Percentiles rank a stretch among this genome's conserved stretches.
Evolutionary conservation across 108 stramenopile genomes (phyloP).

Genomic region (Nitzschia putrida): DNA sequence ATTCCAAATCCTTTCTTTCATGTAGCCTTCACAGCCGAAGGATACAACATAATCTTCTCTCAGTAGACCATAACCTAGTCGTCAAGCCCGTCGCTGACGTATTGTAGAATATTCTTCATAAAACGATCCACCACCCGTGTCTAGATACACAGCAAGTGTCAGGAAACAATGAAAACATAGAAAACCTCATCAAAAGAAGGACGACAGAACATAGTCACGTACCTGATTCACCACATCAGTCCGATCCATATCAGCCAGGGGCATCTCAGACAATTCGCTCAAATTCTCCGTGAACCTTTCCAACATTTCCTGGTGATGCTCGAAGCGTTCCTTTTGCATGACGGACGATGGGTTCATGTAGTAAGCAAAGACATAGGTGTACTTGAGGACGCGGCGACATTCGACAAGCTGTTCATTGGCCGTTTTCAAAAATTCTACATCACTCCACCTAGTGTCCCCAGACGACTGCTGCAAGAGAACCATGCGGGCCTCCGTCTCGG

Average conservation of each 20-base stretch:
- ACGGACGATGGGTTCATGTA: constrained; percentile 59
- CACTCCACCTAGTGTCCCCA: constrained; percentile 87
- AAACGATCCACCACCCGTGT: constrained; percentile 93
- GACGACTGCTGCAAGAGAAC: constrained; percentile 85
- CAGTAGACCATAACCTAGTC: constrained; percentile 24
- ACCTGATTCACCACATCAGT: constrained; percentile 93
- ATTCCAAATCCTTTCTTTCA: no score
- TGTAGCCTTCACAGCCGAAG: no score
- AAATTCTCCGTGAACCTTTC: constrained; percentile 97
- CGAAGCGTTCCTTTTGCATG: constrained; percentile 91
- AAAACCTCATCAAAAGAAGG: not conserved
- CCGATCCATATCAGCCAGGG: constrained; percentile 88
- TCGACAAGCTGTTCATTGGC: constrained; percentile 96
- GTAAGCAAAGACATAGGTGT: constrained; percentile 93
- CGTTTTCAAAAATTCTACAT: constrained; percentile 96
- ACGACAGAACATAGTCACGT: constrained; percentile 3
- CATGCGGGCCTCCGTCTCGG: constrained; percentile 90
- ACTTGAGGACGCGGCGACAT: constrained; percentile 97
- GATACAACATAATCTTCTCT: not conserved
- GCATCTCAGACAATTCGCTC: constrained; percentile 82
- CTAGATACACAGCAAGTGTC: constrained; percentile 45
- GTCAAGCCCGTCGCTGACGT: constrained; percentile 87
- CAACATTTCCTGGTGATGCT: constrained; percentile 97
- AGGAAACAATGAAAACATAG: no score
- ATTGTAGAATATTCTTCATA: constrained; percentile 88